Conservation (phyloP, 306 rosid genomes). For the Vachellia pachyceras region DNA sequence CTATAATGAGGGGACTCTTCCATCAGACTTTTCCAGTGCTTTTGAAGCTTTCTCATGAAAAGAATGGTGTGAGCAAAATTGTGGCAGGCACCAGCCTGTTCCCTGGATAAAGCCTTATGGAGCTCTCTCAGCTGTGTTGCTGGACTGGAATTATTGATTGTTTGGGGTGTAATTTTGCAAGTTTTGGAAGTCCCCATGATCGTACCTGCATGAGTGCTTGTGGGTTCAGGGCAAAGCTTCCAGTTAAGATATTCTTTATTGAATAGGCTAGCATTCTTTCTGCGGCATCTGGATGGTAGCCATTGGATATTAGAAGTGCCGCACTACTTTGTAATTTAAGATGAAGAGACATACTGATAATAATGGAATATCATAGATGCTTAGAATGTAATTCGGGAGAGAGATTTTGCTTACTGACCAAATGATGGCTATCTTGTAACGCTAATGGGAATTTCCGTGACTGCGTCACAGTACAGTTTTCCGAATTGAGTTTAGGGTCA, state of each 20-base stretch:
- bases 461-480: too few species aligned
- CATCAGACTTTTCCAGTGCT: constrained; percentile 13
- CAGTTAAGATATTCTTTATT: constrained; percentile 47
- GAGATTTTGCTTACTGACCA: constrained; percentile 21
- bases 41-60: constrained; percentile 3
- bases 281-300: constrained; percentile 42
- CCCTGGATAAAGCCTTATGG: constrained; percentile 42
- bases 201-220: constrained; percentile 9
- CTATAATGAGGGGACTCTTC: constrained; percentile 21
- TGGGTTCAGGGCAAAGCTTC: constrained; percentile 33
- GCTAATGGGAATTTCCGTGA: too few species aligned
- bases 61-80: constrained; percentile 15
- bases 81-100: constrained; percentile 29
- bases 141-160: background rate
- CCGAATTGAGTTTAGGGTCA: background rate
- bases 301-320: constrained; percentile 27
- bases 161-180: constrained; percentile 16
- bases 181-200: constrained; percentile 2
- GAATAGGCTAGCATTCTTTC: constrained; percentile 51
- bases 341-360: constrained; percentile 35
- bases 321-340: constrained; percentile 36
- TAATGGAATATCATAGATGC: constrained; percentile 29
- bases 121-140: constrained; percentile 22
- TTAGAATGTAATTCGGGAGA: constrained; percentile 33
- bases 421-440: constrained; percentile 19